Base-by-base conservation (phyloP, 2,329 filamentous ascomycete genomes). In the Beauveria scarabaeidicola region DNA sequence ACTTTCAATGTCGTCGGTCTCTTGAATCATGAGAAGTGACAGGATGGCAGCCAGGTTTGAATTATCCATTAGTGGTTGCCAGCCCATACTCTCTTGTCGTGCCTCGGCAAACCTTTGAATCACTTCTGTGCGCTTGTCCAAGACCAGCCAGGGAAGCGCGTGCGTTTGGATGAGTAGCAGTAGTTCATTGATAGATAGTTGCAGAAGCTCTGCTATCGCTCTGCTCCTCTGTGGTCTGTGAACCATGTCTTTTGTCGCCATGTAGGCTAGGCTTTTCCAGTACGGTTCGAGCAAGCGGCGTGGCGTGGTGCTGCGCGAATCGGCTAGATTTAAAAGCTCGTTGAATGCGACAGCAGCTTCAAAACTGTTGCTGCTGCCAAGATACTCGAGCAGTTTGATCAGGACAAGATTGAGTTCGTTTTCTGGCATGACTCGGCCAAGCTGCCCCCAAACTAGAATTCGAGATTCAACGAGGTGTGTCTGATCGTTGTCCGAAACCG, bases 381-480 rank as follows among this genome's bases (percentile, higher is more conserved):
- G 78, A 69, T 94, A 96, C 61, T 96, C 89, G 9, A 97, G 79
- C 7, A 97, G 80, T 64, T 89, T 86, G 59, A 96, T 81, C 32
- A 99, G 77, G 23, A 94, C 88, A 56, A 97, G 82, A 66, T 94
- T 94, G 59, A 96, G 82, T 69, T 96, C 91, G 63, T 93, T 85
- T 63, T 94, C 90, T 17, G 84, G 82, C 48, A 89, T 87, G 10
- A 87, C 80, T 60, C 85, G 87, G 62, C 90, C 93, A 52, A 96
- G 79, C 68, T 91, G 87, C n/a, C 89, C 88, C 83, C 93, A 91
- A 15, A 90, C 88, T 73, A 94, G 78, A 60, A 97, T 87, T 64
- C 90, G 87, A 19, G 90, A 92, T 72, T 97, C 93, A 54, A 91
- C 87, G 48, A 92, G 75, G 61, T 85, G 80, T 5, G 85, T 73